Conservation (phyloP, 768 basidiomycete species). For the Mycena filopes region DNA sequence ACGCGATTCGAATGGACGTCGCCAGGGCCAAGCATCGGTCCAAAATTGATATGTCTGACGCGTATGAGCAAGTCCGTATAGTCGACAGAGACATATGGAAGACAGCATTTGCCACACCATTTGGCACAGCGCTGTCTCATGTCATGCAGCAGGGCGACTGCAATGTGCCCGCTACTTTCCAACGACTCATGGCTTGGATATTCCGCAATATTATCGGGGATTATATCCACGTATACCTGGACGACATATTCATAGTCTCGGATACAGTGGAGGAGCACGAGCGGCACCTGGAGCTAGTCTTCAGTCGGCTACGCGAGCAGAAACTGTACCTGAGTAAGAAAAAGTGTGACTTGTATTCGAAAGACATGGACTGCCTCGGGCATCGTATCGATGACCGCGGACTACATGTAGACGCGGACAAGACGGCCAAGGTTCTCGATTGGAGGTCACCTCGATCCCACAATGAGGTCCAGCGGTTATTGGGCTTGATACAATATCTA, state of each 20-base stretch:
- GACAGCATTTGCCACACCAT: no score
- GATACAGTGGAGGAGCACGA: conserved; percentile 51
- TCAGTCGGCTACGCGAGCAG: conserved; percentile 39
- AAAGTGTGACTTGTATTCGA: conserved; percentile 36
- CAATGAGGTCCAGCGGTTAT: neutral
- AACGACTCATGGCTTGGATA: no score
- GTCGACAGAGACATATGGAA: no score
- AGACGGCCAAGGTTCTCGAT: neutral
- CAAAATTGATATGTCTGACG: no score
- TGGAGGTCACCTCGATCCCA: neutral
- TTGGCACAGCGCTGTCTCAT: no score
- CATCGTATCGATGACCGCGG: conserved; percentile 45
- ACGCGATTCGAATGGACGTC: no score
- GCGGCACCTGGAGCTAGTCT: conserved; percentile 43
- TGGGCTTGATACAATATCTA: neutral
- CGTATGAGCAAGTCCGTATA: no score
- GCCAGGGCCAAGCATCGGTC: no score
- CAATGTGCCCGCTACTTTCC: no score
- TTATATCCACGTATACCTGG: conserved; percentile 56
- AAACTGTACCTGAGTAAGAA: conserved; percentile 44
- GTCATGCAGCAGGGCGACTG: no score
- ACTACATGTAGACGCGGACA: conserved; percentile 40
- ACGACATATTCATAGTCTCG: conserved; percentile 55
- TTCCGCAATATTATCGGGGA: conserved; percentile 47
- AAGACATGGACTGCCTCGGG: no score